Evolutionary conservation across 805 yeast genomes (phyloP).

Genomic region (Zygoascus biomembranicola): DNA sequence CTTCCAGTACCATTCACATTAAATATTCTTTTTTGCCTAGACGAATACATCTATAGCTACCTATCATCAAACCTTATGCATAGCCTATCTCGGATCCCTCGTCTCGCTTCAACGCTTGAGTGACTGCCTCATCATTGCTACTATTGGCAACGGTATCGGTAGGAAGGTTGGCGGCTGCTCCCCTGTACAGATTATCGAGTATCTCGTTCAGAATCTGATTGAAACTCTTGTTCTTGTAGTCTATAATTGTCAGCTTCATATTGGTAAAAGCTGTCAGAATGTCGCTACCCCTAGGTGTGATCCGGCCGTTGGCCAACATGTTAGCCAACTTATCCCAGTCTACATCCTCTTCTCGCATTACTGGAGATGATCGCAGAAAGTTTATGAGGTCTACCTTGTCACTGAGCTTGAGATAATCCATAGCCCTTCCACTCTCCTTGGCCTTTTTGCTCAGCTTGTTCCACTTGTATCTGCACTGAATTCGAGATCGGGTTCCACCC

Average conservation of each 20-base stretch:
- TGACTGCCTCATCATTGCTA: neutral
- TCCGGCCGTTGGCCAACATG: neutral
- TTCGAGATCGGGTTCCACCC: constrained; percentile 83
- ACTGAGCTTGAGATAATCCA: constrained; percentile 36
- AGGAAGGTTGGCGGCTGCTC: neutral
- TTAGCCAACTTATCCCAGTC: constrained; percentile 51
- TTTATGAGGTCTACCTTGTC: constrained; percentile 45
- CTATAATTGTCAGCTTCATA: constrained; percentile 45
- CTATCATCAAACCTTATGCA: neutral
- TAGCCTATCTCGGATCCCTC: neutral
- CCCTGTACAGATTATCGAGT: neutral
- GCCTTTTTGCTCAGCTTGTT: constrained; percentile 54
- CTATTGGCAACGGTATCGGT: neutral
- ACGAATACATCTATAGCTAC: too few relatives aligned
- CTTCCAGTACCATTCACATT: too few relatives aligned
- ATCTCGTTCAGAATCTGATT: constrained; percentile 23
- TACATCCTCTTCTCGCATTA: constrained; percentile 34
- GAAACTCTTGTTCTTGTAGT: constrained; percentile 35
- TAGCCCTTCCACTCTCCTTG: constrained; percentile 31
- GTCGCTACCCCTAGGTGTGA: constrained; percentile 39
- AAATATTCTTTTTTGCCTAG: too few relatives aligned
- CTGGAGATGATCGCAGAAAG: constrained; percentile 38
- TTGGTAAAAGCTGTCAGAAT: constrained; percentile 53
- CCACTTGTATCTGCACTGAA: constrained; percentile 96
- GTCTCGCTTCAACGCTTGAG: neutral